Evolutionary conservation across 371 early-diverging fungal species (phyloP).

Genomic region (Apophysomyces variabilis): DNA sequence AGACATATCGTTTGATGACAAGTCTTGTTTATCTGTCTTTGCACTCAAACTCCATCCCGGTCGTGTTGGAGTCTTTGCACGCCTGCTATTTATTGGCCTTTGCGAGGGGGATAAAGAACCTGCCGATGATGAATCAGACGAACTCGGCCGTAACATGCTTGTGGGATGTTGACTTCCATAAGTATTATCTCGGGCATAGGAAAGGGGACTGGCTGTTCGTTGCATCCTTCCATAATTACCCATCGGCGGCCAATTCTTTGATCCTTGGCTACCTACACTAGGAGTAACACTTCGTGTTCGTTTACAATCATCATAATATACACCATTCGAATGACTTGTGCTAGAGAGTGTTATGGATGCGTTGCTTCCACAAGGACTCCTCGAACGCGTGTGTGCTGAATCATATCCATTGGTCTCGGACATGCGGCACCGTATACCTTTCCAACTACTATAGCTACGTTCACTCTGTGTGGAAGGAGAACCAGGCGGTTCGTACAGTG

Average conservation of each 20-base stretch:
- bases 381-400: constrained; percentile 11
- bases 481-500: constrained; percentile 25
- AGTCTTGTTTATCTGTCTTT: constrained; percentile 9
- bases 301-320: neutral
- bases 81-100: constrained; percentile 3
- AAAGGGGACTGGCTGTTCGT: constrained; percentile 24
- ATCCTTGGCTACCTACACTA: constrained; percentile 12
- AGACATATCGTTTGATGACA: neutral
- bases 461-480: constrained; percentile 45
- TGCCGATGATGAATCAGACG: constrained; percentile 22
- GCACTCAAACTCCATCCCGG: constrained; percentile 3
- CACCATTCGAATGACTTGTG: neutral
- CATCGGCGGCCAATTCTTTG: constrained; percentile 10
- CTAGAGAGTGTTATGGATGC: neutral
- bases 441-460: constrained; percentile 24
- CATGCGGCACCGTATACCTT: constrained; percentile 25
- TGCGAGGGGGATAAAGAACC: constrained; percentile 10
- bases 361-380: constrained; percentile 19
- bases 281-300: constrained; percentile 19
- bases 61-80: constrained; percentile 10
- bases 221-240: constrained; percentile 17
- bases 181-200: constrained; percentile 13
- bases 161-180: neutral
- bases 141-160: constrained; percentile 23
- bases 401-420: constrained; percentile 27